These are phyloP conservation scores for Mycosarcoma mackinlayi DNA, from an alignment of 1,284 basidiomycete genomes.

Conservation along the genomic window DNA sequence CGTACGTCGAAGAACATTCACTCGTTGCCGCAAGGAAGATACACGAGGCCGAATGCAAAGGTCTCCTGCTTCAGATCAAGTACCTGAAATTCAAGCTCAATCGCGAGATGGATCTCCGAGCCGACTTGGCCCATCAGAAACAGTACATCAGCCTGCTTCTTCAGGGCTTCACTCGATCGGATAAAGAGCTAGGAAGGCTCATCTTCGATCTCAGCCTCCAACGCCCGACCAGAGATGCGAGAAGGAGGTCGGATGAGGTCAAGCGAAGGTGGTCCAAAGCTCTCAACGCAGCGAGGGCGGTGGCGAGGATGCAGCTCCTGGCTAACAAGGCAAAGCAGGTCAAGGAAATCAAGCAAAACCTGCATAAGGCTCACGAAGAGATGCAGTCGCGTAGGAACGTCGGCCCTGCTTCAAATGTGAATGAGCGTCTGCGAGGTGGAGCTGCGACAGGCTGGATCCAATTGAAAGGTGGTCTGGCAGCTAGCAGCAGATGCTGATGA, in stretches of 20 bases:
- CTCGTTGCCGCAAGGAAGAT: constrained; percentile 55
- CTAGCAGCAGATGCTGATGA: constrained; percentile 1
- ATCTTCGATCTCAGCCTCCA: constrained; percentile 40
- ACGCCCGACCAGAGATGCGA: constrained; percentile 5
- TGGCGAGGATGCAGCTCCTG: constrained; percentile 31
- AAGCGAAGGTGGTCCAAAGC: constrained; percentile 30
- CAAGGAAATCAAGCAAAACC: constrained; percentile 19
- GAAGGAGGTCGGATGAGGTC: constrained; percentile 6
- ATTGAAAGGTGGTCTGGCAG: constrained; percentile 7
- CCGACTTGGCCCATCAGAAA: constrained; percentile 86
- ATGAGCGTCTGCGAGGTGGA: neutral
- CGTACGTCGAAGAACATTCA: constrained; percentile 26
- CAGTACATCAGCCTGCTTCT: constrained; percentile 45
- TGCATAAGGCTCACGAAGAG: constrained; percentile 33
- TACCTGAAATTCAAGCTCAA: constrained; percentile 92
- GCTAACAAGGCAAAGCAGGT: constrained; percentile 13
- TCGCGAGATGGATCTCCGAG: constrained; percentile 84
- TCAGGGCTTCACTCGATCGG: constrained; percentile 25
- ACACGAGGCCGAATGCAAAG: constrained; percentile 87
- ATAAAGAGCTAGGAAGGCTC: constrained; percentile 25
- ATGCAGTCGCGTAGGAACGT: constrained; percentile 24
- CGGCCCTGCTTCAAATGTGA: neutral
- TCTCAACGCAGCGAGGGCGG: constrained; percentile 21
- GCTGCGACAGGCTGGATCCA: neutral
- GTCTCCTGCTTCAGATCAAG: constrained; percentile 84